Evolutionary conservation across 257 asterid genomes (phyloP).

Genomic region (Knoxia roxburghii): DNA sequence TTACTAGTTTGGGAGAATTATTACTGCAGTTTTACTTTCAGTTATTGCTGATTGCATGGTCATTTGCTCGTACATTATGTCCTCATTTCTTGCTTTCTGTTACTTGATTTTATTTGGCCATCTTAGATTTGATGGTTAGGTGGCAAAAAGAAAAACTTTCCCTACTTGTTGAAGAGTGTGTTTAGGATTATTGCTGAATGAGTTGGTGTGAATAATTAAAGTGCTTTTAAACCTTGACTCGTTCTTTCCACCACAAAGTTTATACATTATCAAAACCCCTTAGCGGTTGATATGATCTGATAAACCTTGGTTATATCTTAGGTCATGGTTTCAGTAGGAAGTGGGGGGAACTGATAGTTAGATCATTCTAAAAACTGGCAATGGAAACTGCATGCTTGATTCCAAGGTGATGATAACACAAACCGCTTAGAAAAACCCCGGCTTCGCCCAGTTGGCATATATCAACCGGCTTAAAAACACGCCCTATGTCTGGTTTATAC

Average conservation of each 20-base stretch:
- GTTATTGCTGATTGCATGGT: no score
- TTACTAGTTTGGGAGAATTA: no score
- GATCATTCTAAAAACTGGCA: constrained; percentile 48
- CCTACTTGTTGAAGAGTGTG: background rate
- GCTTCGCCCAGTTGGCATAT: constrained; percentile 24
- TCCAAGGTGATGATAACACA: constrained; percentile 39
- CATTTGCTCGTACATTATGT: no score
- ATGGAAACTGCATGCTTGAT: constrained; percentile 55
- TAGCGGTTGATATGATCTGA: background rate
- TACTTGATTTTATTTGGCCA: background rate
- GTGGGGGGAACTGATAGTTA: constrained; percentile 31
- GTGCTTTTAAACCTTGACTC: background rate
- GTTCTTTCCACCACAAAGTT: background rate
- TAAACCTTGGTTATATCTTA: constrained; percentile 23
- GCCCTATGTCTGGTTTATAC: constrained; percentile 29
- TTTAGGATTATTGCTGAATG: background rate
- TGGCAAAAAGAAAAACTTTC: no score
- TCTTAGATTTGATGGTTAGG: no score
- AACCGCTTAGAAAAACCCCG: constrained; percentile 23
- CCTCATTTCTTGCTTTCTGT: no score
- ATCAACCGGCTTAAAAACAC: constrained; percentile 21
- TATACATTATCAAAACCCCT: background rate
- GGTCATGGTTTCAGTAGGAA: constrained; percentile 59
- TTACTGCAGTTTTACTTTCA: no score
- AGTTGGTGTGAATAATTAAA: background rate